Percentiles rank a stretch among this genome's conserved stretches.
These are phyloP conservation scores for Aspergillus sparsus DNA, from an alignment of 495 filamentous ascomycete species.

Conservation along the genomic window DNA sequence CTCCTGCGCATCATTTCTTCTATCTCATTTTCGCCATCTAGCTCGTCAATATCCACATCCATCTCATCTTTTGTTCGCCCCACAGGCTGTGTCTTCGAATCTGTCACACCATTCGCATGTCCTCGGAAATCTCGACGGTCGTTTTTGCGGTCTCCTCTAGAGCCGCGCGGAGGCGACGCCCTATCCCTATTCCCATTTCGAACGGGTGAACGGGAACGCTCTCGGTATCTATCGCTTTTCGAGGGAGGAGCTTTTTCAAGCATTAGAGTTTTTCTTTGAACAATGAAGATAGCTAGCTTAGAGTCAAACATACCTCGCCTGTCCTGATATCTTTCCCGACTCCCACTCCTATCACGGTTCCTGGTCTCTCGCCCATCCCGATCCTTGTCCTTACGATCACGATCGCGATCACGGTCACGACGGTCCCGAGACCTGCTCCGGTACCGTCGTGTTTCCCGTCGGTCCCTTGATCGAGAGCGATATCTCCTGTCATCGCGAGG, in stretches of 20 bases:
- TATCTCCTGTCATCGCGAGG: slow-evolving; percentile 42
- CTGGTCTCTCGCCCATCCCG: slow-evolving; percentile 40
- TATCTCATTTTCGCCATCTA: slow-evolving; percentile 65
- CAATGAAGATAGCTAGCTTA: slow-evolving; percentile 3
- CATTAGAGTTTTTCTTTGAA: slow-evolving; percentile 17
- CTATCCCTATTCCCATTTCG: slow-evolving; percentile 43
- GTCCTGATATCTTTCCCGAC: slow-evolving; percentile 48
- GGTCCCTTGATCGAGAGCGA: slow-evolving; percentile 47
- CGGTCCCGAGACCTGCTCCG: slow-evolving; percentile 51
- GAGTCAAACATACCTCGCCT: slow-evolving; percentile 39
- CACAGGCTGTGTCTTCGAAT: slow-evolving; percentile 13
- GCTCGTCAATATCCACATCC: slow-evolving; percentile 47
- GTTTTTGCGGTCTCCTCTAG: slow-evolving; percentile 35
- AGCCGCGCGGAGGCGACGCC: slow-evolving; percentile 39
- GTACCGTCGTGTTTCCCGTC: slow-evolving; percentile 42
- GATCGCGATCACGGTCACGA: slow-evolving; percentile 36
- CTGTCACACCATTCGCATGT: slow-evolving; percentile 32
- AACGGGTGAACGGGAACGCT: slow-evolving; percentile 48
- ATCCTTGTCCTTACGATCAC: slow-evolving; percentile 36
- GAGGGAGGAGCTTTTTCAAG: slow-evolving; percentile 28
- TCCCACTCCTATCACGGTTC: slow-evolving; percentile 48
- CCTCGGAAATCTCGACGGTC: slow-evolving; percentile 37
- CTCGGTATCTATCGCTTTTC: slow-evolving; percentile 43
- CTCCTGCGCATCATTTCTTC: slow-evolving; percentile 74
- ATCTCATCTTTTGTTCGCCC: slow-evolving; percentile 38